Evolutionary conservation across 306 rosid genomes (phyloP).

Genomic region (Trifolium fragiferum): DNA sequence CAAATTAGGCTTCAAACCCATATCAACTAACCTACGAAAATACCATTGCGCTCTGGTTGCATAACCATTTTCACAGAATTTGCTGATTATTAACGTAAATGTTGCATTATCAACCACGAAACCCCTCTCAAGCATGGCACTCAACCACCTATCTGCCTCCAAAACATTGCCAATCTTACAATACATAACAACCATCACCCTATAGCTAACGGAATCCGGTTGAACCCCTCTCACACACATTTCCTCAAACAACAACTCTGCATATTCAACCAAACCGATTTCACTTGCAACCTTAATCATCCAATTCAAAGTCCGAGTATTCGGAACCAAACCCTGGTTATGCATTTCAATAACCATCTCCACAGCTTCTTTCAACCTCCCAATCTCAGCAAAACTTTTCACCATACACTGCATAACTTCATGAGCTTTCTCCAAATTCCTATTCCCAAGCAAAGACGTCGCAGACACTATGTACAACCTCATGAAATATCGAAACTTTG

Average conservation of each 20-base stretch:
- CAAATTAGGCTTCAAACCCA: slow-evolving; percentile 81
- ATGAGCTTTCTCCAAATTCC: slow-evolving; percentile 68
- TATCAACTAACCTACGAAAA: slow-evolving; percentile 59
- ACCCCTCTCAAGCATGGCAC: slow-evolving; percentile 68
- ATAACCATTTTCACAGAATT: slow-evolving; percentile 63
- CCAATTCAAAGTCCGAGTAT: slow-evolving; percentile 61
- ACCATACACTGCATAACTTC: slow-evolving; percentile 78
- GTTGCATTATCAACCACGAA: slow-evolving; percentile 75
- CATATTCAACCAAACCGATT: slow-evolving; percentile 65
- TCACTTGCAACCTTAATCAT: slow-evolving; percentile 46
- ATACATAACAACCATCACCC: slow-evolving; percentile 68
- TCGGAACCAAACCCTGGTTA: slow-evolving; percentile 68
- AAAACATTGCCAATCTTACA: slow-evolving; percentile 58
- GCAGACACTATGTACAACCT: slow-evolving; percentile 73
- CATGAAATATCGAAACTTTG: slow-evolving; percentile 74
- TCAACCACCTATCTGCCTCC: slow-evolving; percentile 85
- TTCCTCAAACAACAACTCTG: slow-evolving; percentile 78
- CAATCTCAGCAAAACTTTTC: slow-evolving; percentile 63
- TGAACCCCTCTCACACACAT: slow-evolving; percentile 75
- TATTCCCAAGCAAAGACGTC: slow-evolving; percentile 56
- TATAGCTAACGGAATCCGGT: slow-evolving; percentile 69
- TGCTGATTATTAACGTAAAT: slow-evolving; percentile 56
- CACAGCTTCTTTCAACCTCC: slow-evolving; percentile 78
- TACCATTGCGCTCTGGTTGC: slow-evolving; percentile 67
- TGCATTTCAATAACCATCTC: slow-evolving; percentile 80